Evolutionary conservation across 352 stramenopile species (phyloP).

Genomic region (Globisporangium radiosum): DNA sequence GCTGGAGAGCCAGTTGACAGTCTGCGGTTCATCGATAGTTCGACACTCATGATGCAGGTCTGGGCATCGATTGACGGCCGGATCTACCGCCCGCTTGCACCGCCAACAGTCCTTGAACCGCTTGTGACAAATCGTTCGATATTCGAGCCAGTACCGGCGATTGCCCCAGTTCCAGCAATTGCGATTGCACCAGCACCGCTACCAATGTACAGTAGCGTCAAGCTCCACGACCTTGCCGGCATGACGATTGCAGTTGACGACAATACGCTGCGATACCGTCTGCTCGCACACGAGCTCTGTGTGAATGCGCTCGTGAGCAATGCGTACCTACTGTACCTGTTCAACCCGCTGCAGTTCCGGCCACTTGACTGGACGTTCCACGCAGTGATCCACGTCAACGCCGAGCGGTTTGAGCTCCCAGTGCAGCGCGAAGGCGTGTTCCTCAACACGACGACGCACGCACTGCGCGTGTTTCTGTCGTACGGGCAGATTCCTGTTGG

Average conservation of each 20-base stretch:
- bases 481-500: slow-evolving; percentile 58
- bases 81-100: slow-evolving; percentile 71
- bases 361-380: slow-evolving; percentile 81
- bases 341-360: slow-evolving; percentile 77
- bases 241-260: slow-evolving; percentile 85
- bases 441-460: slow-evolving; percentile 62
- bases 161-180: neutral
- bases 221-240: slow-evolving; percentile 76
- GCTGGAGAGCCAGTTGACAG: slow-evolving; percentile 1
- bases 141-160: neutral
- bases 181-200: slow-evolving; percentile 1
- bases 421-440: slow-evolving; percentile 75
- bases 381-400: slow-evolving; percentile 53
- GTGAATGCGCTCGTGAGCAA: slow-evolving; percentile 82
- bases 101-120: slow-evolving; percentile 46
- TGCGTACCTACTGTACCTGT: slow-evolving; percentile 84
- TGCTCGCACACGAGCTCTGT: slow-evolving; percentile 49
- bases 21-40: slow-evolving; percentile 40
- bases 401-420: slow-evolving; percentile 37
- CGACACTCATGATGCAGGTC: slow-evolving; percentile 84
- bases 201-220: slow-evolving; percentile 34
- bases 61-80: slow-evolving; percentile 78
- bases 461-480: slow-evolving; percentile 76
- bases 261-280: slow-evolving; percentile 73
- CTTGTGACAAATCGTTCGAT: neutral